Base-by-base conservation (phyloP, 805 yeast species). In the Myxozyma nipponensis region DNA sequence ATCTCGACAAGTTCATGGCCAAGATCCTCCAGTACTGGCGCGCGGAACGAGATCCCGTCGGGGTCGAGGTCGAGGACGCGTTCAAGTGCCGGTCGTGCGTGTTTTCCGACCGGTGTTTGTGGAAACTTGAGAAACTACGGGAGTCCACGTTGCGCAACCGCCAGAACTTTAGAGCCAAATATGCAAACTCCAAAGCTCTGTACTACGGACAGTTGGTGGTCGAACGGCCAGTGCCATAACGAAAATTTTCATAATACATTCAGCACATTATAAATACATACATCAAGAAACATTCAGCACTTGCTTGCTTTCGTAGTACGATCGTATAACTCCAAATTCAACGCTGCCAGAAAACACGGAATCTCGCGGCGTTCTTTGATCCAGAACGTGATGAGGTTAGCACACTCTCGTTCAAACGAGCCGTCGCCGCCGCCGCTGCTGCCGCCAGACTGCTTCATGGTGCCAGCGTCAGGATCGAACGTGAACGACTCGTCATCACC, bases 281-380 rank as follows among this genome's bases (percentile, higher is more conserved):
- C 6, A 35, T 35, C 7, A 35, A 34, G 28, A 42, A 19, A 21
- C 21, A 5, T 17, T 24, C 30, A 50, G 42, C 49, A 50, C 19
- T 50, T 36, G 4, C 57, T 57, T 15, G 59, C 57, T 26, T 54
- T 59, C 15, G 63, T 59, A 15, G 61, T 63, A 53, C 66, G 64
- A 44, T 83, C 84, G 68, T 78, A 82, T 15, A 87, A 65, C 62
- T 78, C 83, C 47, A 88, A 69, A 39, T 81, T 85, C 54, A 88
- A 68, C 1, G 90, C 87, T 50, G 90, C 82, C 47, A 88, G 69
- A 57, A 88, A 83, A 56, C 95, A 84, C 0, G 93, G 85, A 15
- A 86, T 77, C 58, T 85, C 87, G 25, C 76, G 77, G 56, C 80
- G 77, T 38, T 84, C 84, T 38, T 73, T 71, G 1, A 85, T 78